Evolutionary conservation across 2,329 filamentous ascomycete species (phyloP).

Genomic region (Monosporascus sp.): DNA sequence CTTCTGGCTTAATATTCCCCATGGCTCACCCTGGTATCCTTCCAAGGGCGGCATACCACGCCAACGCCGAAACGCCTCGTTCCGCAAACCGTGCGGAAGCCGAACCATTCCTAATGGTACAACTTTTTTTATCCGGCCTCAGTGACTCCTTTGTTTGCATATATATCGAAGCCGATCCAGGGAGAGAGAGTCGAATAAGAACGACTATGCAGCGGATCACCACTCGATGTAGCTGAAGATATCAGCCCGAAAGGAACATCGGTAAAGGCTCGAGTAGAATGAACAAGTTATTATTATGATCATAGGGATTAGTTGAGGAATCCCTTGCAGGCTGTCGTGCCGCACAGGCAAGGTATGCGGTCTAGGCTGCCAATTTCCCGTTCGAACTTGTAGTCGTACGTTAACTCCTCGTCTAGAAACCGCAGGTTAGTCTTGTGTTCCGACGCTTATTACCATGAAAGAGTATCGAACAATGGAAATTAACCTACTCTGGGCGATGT

Average conservation of each 20-base stretch:
- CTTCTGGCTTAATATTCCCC: no score
- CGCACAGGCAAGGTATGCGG: constrained; percentile 94
- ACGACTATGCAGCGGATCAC: constrained; percentile 9
- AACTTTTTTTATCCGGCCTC: constrained; percentile 7
- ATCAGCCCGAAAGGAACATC: not conserved
- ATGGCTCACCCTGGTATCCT: not conserved
- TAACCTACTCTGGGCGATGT: constrained; percentile 86
- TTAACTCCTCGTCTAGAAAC: constrained; percentile 85
- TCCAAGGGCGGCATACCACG: not conserved
- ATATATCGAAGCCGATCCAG: constrained; percentile 16
- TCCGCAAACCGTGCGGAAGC: not conserved
- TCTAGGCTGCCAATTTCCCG: constrained; percentile 91
- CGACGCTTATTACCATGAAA: constrained; percentile 10
- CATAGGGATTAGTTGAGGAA: constrained; percentile 75
- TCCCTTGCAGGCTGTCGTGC: constrained; percentile 92
- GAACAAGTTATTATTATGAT: not conserved
- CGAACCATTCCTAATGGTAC: constrained; percentile 9
- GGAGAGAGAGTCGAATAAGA: constrained; percentile 7
- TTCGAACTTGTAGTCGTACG: constrained; percentile 99
- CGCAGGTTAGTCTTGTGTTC: not conserved
- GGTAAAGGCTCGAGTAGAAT: not conserved
- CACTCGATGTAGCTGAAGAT: constrained; percentile 7
- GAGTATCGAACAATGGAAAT: not conserved
- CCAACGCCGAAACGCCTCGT: not conserved
- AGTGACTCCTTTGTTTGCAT: constrained; percentile 15